Conservation (phyloP, 495 filamentous ascomycete genomes). For the Penicillium dipodomyicola region DNA sequence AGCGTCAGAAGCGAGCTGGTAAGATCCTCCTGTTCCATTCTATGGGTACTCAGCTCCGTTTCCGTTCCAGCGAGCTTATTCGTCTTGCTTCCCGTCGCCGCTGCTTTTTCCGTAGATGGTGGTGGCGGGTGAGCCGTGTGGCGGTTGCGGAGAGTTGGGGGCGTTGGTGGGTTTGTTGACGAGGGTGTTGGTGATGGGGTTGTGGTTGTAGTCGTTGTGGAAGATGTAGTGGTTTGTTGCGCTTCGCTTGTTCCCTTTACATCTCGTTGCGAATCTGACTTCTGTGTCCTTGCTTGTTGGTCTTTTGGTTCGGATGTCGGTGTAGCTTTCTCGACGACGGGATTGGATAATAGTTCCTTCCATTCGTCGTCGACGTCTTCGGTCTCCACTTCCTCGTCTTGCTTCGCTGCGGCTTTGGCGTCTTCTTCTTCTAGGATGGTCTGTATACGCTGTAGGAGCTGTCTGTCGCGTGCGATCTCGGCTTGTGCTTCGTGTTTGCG, state of each 20-base stretch:
- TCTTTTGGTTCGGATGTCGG: neutral
- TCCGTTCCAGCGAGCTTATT: conserved; percentile 51
- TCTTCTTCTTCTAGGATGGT: conserved; percentile 55
- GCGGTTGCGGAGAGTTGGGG: conserved; percentile 36
- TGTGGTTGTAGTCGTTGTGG: conserved; percentile 13
- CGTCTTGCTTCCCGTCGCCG: conserved; percentile 21
- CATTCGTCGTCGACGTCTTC: conserved; percentile 37
- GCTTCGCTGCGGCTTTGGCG: conserved; percentile 20
- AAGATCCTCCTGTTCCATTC: conserved; percentile 79
- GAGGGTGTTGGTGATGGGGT: conserved; percentile 13
- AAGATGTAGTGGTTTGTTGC: conserved; percentile 18
- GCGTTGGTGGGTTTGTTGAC: conserved; percentile 12
- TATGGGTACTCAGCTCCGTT: conserved; percentile 67
- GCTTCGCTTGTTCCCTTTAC: conserved; percentile 12
- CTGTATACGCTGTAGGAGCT: conserved; percentile 60
- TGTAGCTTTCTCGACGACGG: conserved; percentile 11
- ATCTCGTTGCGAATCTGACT: neutral
- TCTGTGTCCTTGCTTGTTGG: neutral
- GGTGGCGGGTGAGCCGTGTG: conserved; percentile 14
- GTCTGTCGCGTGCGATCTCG: conserved; percentile 62
- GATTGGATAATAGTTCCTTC: conserved; percentile 38
- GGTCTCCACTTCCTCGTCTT: conserved; percentile 21
- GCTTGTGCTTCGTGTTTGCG: conserved; percentile 65
- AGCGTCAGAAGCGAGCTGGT: conserved; percentile 75
- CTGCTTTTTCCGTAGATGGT: conserved; percentile 14